Conservation (phyloP, 345 rosid genomes). For the Lagerstroemia speciosa region DNA sequence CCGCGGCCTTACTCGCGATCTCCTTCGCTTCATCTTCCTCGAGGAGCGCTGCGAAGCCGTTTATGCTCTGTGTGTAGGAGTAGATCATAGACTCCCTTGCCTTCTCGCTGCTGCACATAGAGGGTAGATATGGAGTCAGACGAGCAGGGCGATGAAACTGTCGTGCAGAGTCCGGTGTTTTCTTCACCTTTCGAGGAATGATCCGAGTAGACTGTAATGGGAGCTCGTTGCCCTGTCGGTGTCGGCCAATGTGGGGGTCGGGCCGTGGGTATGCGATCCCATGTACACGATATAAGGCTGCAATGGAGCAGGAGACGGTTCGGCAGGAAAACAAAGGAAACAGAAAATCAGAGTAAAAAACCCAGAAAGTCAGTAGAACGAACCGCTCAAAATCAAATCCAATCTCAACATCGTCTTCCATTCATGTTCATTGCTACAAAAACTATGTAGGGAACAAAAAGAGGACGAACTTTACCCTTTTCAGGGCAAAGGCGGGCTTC, state of each 20-base stretch:
- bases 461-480: slow-evolving; percentile 23
- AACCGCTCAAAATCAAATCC: neutral
- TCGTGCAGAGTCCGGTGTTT: too few relatives aligned
- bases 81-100: slow-evolving; percentile 37
- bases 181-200: too few relatives aligned
- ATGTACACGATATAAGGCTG: slow-evolving; percentile 29
- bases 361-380: neutral
- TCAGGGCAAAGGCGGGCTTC: slow-evolving; percentile 24
- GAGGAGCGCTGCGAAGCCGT: slow-evolving; percentile 49
- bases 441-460: too few relatives aligned
- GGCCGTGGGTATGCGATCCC: slow-evolving; percentile 23
- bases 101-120: slow-evolving; percentile 30
- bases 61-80: slow-evolving; percentile 34
- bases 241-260: slow-evolving; percentile 3
- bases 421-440: too few relatives aligned
- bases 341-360: too few relatives aligned
- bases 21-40: slow-evolving; percentile 28
- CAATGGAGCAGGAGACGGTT: too few relatives aligned
- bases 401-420: neutral
- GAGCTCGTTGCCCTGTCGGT: slow-evolving; percentile 9
- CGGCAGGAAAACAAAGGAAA: too few relatives aligned
- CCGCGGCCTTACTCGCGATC: too few relatives aligned
- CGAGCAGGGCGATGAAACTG: too few relatives aligned
- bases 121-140: too few relatives aligned
- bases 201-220: slow-evolving; percentile 25